A percentile compares a stretch with the other conserved stretches of the same genome.
phyloP scores from a whole-genome alignment of 73 alveolate species.

The Effrenium voratum region DNA sequence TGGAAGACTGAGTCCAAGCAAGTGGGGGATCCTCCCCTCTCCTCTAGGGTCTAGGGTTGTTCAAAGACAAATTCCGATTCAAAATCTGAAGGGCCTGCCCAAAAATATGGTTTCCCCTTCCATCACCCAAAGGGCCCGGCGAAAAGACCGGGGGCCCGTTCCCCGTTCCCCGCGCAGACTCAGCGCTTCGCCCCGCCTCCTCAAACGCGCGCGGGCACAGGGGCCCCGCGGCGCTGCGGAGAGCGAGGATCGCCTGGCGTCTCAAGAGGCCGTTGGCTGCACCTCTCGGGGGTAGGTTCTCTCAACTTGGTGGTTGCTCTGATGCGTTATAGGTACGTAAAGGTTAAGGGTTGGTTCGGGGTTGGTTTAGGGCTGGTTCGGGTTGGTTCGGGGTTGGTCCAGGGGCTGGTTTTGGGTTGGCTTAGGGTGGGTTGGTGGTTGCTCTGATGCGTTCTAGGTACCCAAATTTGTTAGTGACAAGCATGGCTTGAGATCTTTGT shows the following conservation, averaged over 20 bases:
- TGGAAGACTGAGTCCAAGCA: background rate
- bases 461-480: too few species aligned
- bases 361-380: background rate
- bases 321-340: too few species aligned
- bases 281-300: background rate
- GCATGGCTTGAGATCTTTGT: too few species aligned
- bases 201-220: conserved; percentile 10
- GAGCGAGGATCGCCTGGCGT: conserved; percentile 49
- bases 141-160: too few species aligned
- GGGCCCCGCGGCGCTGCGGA: conserved; percentile 80
- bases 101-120: too few species aligned
- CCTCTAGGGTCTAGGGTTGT: background rate
- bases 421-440: background rate
- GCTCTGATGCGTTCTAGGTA: too few species aligned
- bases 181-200: conserved; percentile 1
- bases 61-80: background rate
- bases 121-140: too few species aligned
- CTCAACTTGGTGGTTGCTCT: background rate
- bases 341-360: background rate
- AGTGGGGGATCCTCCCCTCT: background rate
- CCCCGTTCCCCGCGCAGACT: too few species aligned
- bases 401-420: background rate
- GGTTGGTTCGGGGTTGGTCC: background rate
- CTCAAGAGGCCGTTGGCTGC: background rate
- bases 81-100: background rate